Percentiles rank a stretch among this genome's conserved stretches.
Evolutionary conservation across 2,329 filamentous ascomycete species (phyloP).

Genomic region (Paecilomyces sp.): DNA sequence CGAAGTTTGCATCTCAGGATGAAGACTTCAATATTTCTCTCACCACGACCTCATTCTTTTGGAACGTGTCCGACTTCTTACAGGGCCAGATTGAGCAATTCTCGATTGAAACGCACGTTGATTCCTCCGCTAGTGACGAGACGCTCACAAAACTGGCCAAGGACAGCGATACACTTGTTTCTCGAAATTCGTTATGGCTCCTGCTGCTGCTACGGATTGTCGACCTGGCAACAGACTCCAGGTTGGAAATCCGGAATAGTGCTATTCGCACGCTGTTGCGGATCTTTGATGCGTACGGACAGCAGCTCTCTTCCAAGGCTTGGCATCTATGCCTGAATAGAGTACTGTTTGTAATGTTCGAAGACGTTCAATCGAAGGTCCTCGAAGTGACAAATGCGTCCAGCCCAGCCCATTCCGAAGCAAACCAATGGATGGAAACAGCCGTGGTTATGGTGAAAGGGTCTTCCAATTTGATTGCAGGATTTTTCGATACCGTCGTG

Average conservation of each 20-base stretch:
- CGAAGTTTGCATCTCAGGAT: conserved; percentile 79
- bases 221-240: conserved; percentile 32
- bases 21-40: conserved; percentile 93
- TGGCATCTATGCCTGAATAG: conserved; percentile 79
- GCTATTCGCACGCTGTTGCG: conserved; percentile 85
- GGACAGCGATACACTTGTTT: conserved; percentile 52
- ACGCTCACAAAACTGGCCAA: conserved; percentile 53
- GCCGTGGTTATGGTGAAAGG: conserved; percentile 67
- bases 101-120: conserved; percentile 29
- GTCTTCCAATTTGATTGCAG: conserved; percentile 64
- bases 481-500: conserved; percentile 67
- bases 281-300: conserved; percentile 87
- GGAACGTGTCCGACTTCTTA: conserved; percentile 88
- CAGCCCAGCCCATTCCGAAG: conserved; percentile 15
- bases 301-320: conserved; percentile 66
- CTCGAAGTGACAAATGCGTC: conserved; percentile 9
- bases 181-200: conserved; percentile 33
- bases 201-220: conserved; percentile 33
- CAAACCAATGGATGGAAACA: conserved; percentile 63
- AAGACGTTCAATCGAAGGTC: conserved; percentile 56
- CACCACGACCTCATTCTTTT: conserved; percentile 91
- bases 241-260: conserved; percentile 42
- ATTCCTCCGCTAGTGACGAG: conserved; percentile 47
- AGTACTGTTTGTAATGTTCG: conserved; percentile 71
- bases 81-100: conserved; percentile 42